Evolutionary conservation across 2,329 filamentous ascomycete species (phyloP).

Genomic region (Rachicladosporium sp.): DNA sequence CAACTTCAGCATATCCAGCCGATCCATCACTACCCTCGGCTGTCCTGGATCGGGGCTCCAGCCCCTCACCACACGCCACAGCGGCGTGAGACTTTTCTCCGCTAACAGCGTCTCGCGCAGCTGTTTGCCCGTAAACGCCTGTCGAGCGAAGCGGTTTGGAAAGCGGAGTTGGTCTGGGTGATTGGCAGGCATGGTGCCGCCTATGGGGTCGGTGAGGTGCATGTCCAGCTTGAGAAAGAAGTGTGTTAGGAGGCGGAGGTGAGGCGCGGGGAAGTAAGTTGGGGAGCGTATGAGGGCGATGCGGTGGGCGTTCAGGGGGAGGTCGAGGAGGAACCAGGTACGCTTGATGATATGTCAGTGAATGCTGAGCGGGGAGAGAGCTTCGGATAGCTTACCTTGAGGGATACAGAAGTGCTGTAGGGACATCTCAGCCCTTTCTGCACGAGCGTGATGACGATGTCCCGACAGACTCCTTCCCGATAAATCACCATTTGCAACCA

Average conservation of each 20-base stretch:
- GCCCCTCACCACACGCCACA: slow-evolving; percentile 49
- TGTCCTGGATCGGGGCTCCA: slow-evolving; percentile 24
- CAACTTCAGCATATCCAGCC: slow-evolving; percentile 42
- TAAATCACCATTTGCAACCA: slow-evolving; percentile 58
- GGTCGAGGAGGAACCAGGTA: slow-evolving; percentile 63
- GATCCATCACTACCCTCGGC: slow-evolving; percentile 16
- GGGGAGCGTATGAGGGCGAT: slow-evolving; percentile 41
- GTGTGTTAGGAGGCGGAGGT: slow-evolving; percentile 50
- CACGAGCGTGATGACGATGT: slow-evolving; percentile 51
- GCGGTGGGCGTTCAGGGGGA: slow-evolving; percentile 45
- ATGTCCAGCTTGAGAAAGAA: slow-evolving; percentile 64
- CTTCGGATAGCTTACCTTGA: slow-evolving; percentile 7
- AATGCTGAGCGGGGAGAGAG: slow-evolving; percentile 7
- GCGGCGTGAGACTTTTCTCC: slow-evolving; percentile 19
- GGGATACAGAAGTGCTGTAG: slow-evolving; percentile 13
- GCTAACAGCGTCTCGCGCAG: slow-evolving; percentile 40
- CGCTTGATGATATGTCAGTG: slow-evolving; percentile 39
- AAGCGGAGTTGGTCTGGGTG: slow-evolving; percentile 3
- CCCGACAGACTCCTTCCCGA: slow-evolving; percentile 43
- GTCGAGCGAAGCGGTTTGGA: slow-evolving; percentile 19
- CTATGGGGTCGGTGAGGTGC: slow-evolving; percentile 52
- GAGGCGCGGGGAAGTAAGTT: slow-evolving; percentile 43
- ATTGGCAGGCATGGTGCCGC: slow-evolving; percentile 8
- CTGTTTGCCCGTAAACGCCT: slow-evolving; percentile 35
- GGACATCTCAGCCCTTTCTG: slow-evolving; percentile 40